A percentile compares a stretch with the other conserved stretches of the same genome.
phyloP scores from a whole-genome alignment of 495 filamentous ascomycete species.

The Xylaria palmicola region DNA sequence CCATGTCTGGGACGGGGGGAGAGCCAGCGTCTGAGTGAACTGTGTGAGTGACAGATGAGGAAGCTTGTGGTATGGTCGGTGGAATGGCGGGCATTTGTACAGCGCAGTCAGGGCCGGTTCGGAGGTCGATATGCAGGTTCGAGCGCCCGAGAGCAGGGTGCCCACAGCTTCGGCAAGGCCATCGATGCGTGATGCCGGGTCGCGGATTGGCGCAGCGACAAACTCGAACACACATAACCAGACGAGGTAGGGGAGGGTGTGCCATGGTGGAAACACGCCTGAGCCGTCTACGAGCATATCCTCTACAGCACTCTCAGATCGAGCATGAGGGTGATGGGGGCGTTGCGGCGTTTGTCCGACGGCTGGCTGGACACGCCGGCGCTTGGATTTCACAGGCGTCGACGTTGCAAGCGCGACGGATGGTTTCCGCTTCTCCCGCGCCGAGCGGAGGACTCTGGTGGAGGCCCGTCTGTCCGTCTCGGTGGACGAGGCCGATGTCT shows the following conservation, averaged over 20 bases:
- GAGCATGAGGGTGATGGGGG: neutral
- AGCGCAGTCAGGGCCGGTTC: constrained; percentile 75
- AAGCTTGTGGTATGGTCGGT: constrained; percentile 36
- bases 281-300: neutral
- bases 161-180: constrained; percentile 34
- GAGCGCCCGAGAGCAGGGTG: constrained; percentile 62
- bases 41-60: constrained; percentile 41
- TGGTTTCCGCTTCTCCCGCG: neutral
- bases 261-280: constrained; percentile 61
- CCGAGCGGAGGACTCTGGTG: neutral
- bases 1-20: constrained; percentile 20
- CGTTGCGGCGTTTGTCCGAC: neutral
- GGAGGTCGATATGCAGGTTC: constrained; percentile 62
- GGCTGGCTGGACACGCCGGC: neutral
- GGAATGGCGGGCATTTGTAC: constrained; percentile 65
- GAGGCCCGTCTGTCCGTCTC: neutral
- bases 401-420: neutral
- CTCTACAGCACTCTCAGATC: neutral
- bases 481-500: neutral
- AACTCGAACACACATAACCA: constrained; percentile 66
- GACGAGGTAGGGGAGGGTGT: constrained; percentile 68
- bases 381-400: neutral
- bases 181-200: constrained; percentile 43
- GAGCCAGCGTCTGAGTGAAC: constrained; percentile 34
- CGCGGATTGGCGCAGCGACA: constrained; percentile 61